Percentiles rank a stretch among this genome's conserved stretches.
These are phyloP conservation scores for Acer negundo DNA, from an alignment of 345 rosid species.

Conservation along the genomic window DNA sequence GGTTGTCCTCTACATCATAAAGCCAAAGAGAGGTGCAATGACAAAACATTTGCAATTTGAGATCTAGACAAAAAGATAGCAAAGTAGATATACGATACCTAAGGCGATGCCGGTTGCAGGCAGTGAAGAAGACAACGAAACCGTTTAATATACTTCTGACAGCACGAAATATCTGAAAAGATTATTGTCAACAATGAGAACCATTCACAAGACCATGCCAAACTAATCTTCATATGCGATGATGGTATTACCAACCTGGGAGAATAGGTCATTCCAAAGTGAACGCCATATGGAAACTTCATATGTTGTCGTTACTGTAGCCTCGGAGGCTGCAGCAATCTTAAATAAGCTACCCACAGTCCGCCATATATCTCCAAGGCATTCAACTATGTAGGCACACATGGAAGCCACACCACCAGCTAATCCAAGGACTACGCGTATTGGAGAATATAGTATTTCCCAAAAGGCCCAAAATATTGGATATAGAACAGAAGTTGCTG, in stretches of 20 bases:
- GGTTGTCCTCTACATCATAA: not conserved
- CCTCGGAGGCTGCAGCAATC: slow-evolving; percentile 66
- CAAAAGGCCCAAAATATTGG: slow-evolving; percentile 66
- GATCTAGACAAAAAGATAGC: not conserved
- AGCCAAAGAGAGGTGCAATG: not conserved
- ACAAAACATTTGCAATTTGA: not conserved
- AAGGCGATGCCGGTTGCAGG: slow-evolving; percentile 98
- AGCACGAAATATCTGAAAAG: slow-evolving; percentile 85
- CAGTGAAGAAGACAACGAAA: slow-evolving; percentile 77
- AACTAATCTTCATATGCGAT: not conserved
- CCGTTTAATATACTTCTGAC: slow-evolving; percentile 89
- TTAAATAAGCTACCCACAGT: slow-evolving; percentile 50
- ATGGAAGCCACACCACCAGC: slow-evolving; percentile 46
- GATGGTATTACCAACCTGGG: slow-evolving; percentile 57
- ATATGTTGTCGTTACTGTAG: slow-evolving; percentile 50
- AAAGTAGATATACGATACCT: slow-evolving; percentile 45
- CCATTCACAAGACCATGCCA: not conserved
- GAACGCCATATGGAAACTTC: slow-evolving; percentile 90
- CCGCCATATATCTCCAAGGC: slow-evolving; percentile 56
- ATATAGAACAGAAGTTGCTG: slow-evolving; percentile 60
- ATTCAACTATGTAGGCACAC: slow-evolving; percentile 44
- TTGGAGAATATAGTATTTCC: slow-evolving; percentile 70
- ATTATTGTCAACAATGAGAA: slow-evolving; percentile 19
- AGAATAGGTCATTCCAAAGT: slow-evolving; percentile 96
- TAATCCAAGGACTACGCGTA: slow-evolving; percentile 58